A percentile compares a stretch with the other conserved stretches of the same genome.
These are phyloP conservation scores for Afroboletus lepidellus DNA, from an alignment of 1,284 basidiomycete genomes.

Conservation along the genomic window DNA sequence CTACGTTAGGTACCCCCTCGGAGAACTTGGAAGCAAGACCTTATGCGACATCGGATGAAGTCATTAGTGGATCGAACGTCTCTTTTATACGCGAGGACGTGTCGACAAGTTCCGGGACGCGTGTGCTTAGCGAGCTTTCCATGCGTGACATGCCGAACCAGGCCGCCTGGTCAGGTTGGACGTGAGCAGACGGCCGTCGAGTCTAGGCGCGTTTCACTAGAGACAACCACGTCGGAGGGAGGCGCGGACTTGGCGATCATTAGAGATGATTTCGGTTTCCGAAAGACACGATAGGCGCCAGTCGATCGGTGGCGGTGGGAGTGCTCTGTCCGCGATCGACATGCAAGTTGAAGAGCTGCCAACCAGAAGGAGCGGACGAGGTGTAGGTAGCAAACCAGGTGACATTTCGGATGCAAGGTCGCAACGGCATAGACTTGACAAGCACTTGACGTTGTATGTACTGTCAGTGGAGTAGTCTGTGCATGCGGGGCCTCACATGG, in stretches of 20 bases:
- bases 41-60: constrained; percentile 19
- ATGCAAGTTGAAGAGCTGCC: constrained; percentile 2
- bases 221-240: constrained; percentile 1
- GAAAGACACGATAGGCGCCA: constrained; percentile 11
- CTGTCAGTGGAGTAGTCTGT: not conserved
- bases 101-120: not conserved
- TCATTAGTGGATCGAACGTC: not conserved
- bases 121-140: not conserved
- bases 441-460: not conserved
- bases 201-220: not conserved
- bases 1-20: constrained; percentile 14
- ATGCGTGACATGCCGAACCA: too few relatives aligned
- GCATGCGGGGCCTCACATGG: not conserved
- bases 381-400: not conserved
- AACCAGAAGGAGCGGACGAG: not conserved
- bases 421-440: not conserved
- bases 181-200: not conserved
- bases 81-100: constrained; percentile 13
- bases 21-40: constrained; percentile 13
- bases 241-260: not conserved
- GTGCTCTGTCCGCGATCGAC: not conserved
- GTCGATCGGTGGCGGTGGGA: constrained; percentile 8
- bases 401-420: constrained; percentile 5
- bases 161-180: too few relatives aligned
- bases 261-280: not conserved